Evolutionary conservation across 495 filamentous ascomycete genomes (phyloP), one percentile per base, ranked within the genome.

Genomic region (Penicillium samsonianum): DNA sequence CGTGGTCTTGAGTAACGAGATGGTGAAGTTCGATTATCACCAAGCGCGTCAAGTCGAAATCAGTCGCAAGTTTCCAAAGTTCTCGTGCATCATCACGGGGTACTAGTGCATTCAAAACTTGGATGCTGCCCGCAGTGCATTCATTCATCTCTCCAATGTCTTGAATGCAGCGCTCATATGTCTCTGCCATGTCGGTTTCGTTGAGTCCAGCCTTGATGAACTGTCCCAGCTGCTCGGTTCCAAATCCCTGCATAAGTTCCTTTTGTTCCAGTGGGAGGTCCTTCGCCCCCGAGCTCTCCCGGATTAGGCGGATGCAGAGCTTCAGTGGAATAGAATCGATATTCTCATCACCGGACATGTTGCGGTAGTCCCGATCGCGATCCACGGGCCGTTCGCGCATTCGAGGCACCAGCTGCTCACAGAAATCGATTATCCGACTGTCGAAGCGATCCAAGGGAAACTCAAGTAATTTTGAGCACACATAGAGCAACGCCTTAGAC

Each of bases 401-500:
- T 1, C 68, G 64, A 12, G 65, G 49, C 2, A 83, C 64, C 4
- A 84, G 61, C 7, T 63, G 65, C 10, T 74, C 67, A 30, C 75
- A 78, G 53, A 80, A 78, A 14, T 77, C 69, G 7, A 78, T 64
- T 71, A 87, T 71, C 68, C 84, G 67, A 55, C 70, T 61, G 78
- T 89, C 71, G 65, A 84, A 79, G 43, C 73, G 67, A 60, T 80
- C 68, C 67, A 95, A 72, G 16, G 91, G 86, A 26, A 96, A 72
- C 10, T 84, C 80, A 33, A 83, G 69, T 33, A 92, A 73, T 65
- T 96, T 96, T 48, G 80, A 72, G 61, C 87, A 89, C n/a, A 96
- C 63, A 67, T 94, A 88, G 14, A 88, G 65, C 30, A 93, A 68
- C 6, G 76, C 71, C 0, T 78, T 70, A 20, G 80, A 73, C 0